Evolutionary conservation across 2,329 filamentous ascomycete species (phyloP).

Genomic region (Venturia pyrina): DNA sequence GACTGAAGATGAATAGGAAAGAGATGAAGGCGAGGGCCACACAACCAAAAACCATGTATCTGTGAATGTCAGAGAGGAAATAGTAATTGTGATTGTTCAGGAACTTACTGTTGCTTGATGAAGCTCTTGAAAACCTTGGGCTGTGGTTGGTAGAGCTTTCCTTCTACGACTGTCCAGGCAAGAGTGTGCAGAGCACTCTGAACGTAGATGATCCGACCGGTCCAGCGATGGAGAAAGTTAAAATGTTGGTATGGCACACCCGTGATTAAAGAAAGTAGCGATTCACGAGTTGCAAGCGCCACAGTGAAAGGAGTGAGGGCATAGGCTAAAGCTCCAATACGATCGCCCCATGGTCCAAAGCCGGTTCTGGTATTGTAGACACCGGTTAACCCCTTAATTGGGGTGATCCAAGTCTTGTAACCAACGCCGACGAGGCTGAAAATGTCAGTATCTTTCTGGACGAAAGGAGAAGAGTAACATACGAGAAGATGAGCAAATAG

Average conservation of each 20-base stretch:
- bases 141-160: conserved; percentile 60
- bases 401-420: conserved; percentile 61
- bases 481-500: conserved; percentile 60
- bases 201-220: conserved; percentile 61
- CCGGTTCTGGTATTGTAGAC: conserved; percentile 55
- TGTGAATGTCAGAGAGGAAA: neutral
- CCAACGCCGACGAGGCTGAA: conserved; percentile 51
- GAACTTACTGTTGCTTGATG: conserved; percentile 40
- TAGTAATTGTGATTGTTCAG: conserved; percentile 33
- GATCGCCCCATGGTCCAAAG: conserved; percentile 58
- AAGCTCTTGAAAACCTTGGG: conserved; percentile 47
- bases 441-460: conserved; percentile 10
- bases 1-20: conserved; percentile 51
- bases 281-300: conserved; percentile 58
- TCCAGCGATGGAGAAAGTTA: conserved; percentile 69
- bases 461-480: conserved; percentile 5
- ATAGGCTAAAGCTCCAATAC: conserved; percentile 61
- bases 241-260: conserved; percentile 66
- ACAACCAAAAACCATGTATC: conserved; percentile 64
- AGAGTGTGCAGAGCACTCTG: conserved; percentile 62
- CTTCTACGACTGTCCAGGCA: conserved; percentile 59
- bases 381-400: conserved; percentile 46
- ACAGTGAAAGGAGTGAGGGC: conserved; percentile 63
- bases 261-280: conserved; percentile 57
- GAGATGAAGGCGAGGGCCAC: conserved; percentile 57